phyloP scores from a whole-genome alignment of 306 rosid genomes.

The Quercus wislizeni region DNA sequence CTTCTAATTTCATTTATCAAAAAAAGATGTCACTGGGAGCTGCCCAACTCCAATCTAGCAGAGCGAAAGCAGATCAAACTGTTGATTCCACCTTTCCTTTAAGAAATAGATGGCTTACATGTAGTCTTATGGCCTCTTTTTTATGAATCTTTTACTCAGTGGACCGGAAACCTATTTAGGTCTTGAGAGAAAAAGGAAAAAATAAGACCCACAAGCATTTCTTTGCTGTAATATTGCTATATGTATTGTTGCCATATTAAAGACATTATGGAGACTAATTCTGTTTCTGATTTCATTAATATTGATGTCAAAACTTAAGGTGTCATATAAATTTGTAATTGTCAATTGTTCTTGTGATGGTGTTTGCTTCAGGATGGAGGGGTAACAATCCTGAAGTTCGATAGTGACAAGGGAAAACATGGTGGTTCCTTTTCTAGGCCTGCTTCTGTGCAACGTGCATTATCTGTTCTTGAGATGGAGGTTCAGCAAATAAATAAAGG shows the following conservation, averaged over 20 bases:
- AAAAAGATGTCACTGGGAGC: too few species aligned
- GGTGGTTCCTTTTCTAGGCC: slow-evolving; percentile 60
- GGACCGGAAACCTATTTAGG: background rate
- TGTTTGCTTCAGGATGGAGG: slow-evolving; percentile 78
- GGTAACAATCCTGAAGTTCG: slow-evolving; percentile 78
- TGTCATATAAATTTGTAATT: background rate
- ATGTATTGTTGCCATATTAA: slow-evolving; percentile 3
- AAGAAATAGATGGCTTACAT: too few species aligned
- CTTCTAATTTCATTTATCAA: too few species aligned
- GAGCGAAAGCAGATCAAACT: too few species aligned
- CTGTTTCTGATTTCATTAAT: background rate
- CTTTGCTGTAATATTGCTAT: background rate
- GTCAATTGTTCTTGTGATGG: slow-evolving; percentile 1
- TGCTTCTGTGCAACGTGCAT: slow-evolving; percentile 88
- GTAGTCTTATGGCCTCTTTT: background rate
- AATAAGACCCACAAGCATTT: background rate
- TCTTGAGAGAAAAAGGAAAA: background rate
- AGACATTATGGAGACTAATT: slow-evolving; percentile 11
- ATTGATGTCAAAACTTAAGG: background rate
- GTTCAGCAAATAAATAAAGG: slow-evolving; percentile 98
- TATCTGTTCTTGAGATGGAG: slow-evolving; percentile 95
- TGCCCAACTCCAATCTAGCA: too few species aligned
- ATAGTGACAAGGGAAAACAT: slow-evolving; percentile 55
- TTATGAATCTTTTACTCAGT: background rate
- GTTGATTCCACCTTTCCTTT: too few species aligned